Evolutionary conservation across 352 stramenopile species (phyloP).

Genomic region (Phytopythium aichiense): DNA sequence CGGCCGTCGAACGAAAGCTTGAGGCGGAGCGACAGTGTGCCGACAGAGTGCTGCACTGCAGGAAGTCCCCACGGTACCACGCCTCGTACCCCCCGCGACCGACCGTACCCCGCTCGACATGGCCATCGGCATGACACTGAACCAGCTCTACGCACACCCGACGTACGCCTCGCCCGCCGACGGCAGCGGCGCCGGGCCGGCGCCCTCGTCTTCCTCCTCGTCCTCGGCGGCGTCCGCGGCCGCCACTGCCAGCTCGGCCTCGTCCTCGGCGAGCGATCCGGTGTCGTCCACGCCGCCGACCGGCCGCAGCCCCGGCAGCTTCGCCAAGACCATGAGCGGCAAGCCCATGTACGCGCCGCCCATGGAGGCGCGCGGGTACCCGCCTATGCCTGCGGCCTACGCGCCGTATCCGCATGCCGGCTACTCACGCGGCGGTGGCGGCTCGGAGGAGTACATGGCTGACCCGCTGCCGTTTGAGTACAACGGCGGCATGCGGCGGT

Average conservation of each 20-base stretch:
- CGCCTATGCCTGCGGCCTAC: constrained; percentile 19
- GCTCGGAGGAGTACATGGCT: constrained; percentile 59
- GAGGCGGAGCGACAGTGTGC: constrained; percentile 8
- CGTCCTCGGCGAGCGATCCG: neutral
- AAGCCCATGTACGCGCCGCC: constrained; percentile 12
- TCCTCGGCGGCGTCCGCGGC: neutral
- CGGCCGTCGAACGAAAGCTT: constrained; percentile 2
- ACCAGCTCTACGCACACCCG: constrained; percentile 60
- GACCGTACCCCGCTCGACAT: constrained; percentile 15
- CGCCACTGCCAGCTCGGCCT: neutral
- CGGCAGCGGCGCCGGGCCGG: constrained; percentile 7
- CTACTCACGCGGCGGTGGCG: constrained; percentile 19
- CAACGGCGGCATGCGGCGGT: constrained; percentile 43
- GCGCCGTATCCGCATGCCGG: constrained; percentile 11
- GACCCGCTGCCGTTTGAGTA: constrained; percentile 82
- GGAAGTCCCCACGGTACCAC: neutral
- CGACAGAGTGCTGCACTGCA: neutral
- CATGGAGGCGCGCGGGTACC: constrained; percentile 25
- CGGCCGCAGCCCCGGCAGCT: constrained; percentile 21
- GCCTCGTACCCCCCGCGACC: neutral
- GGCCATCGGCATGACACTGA: constrained; percentile 67
- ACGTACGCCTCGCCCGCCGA: constrained; percentile 11
- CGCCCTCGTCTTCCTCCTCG: neutral
- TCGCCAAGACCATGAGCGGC: constrained; percentile 10
- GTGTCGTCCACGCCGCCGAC: constrained; percentile 9